Evolutionary conservation across 2,329 filamentous ascomycete genomes (phyloP).

Genomic region (Sordariomycetes sp.): DNA sequence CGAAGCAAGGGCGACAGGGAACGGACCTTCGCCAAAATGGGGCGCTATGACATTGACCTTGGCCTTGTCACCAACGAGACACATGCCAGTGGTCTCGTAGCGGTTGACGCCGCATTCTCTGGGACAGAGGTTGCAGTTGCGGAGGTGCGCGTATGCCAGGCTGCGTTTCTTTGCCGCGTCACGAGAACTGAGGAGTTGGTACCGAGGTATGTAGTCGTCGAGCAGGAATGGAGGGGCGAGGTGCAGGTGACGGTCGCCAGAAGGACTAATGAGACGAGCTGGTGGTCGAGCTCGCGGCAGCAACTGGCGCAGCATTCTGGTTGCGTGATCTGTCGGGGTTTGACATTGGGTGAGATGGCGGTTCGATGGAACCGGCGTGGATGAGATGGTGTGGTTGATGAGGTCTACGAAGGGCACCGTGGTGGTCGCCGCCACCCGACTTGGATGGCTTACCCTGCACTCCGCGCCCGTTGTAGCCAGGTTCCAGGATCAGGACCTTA

Average conservation of each 20-base stretch:
- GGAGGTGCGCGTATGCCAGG: conserved; percentile 63
- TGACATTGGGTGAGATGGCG: too few species aligned
- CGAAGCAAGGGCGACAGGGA: conserved; percentile 7
- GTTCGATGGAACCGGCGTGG: too few species aligned
- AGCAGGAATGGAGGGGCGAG: conserved; percentile 60
- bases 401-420: too few species aligned
- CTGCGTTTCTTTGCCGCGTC: conserved; percentile 68
- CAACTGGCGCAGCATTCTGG: too few species aligned
- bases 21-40: conserved; percentile 65
- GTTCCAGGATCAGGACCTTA: too few species aligned
- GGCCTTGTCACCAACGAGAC: conserved; percentile 65
- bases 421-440: too few species aligned
- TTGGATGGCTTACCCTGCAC: too few species aligned
- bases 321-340: too few species aligned
- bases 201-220: conserved; percentile 64
- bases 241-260: conserved; percentile 32
- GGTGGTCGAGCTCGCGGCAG: too few species aligned
- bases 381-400: too few species aligned
- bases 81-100: conserved; percentile 70
- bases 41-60: conserved; percentile 81
- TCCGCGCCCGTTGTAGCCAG: too few species aligned
- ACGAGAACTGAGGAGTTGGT: conserved; percentile 56
- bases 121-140: conserved; percentile 75
- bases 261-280: too few species aligned
- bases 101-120: conserved; percentile 70